Percentiles rank a stretch among this genome's conserved stretches.
Conservation (phyloP, 2,329 filamentous ascomycete species). For the Lasiodiplodia citricola region DNA sequence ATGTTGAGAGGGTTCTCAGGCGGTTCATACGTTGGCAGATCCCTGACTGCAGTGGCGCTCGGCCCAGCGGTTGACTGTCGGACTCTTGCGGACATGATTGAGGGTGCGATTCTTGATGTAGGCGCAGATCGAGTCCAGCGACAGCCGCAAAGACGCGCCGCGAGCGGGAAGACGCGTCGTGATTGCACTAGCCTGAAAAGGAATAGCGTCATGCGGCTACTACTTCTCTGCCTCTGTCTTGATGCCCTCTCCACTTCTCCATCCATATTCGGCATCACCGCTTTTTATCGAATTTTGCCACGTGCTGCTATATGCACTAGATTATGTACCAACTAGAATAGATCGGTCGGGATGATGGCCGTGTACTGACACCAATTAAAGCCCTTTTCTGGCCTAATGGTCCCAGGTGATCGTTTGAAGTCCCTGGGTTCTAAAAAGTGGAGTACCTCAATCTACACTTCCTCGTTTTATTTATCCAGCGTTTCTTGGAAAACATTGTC, state of each 20-base stretch:
- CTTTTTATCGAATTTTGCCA: neutral
- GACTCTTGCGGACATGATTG: slow-evolving; percentile 11
- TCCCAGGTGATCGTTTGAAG: too few species aligned
- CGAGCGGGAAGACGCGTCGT: slow-evolving; percentile 24
- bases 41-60: neutral
- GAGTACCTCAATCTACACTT: too few species aligned
- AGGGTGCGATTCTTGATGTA: neutral
- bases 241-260: neutral
- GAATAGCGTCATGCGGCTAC: neutral
- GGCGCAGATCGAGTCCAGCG: neutral
- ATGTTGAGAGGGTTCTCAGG: slow-evolving; percentile 58
- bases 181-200: neutral
- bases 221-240: too few species aligned
- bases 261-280: neutral
- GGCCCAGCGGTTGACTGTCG: slow-evolving; percentile 1
- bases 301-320: neutral
- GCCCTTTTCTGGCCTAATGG: neutral
- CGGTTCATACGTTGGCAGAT: slow-evolving; percentile 58
- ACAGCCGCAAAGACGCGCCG: neutral
- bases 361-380: too few species aligned
- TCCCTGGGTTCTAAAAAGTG: too few species aligned
- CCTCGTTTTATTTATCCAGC: neutral
- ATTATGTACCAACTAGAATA: too few species aligned
- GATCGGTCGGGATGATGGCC: too few species aligned
- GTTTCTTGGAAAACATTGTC: neutral